Evolutionary conservation across 2,329 filamentous ascomycete species (phyloP), one percentile per base, ranked within the genome.

Genomic region (Coniochaeta sp.): DNA sequence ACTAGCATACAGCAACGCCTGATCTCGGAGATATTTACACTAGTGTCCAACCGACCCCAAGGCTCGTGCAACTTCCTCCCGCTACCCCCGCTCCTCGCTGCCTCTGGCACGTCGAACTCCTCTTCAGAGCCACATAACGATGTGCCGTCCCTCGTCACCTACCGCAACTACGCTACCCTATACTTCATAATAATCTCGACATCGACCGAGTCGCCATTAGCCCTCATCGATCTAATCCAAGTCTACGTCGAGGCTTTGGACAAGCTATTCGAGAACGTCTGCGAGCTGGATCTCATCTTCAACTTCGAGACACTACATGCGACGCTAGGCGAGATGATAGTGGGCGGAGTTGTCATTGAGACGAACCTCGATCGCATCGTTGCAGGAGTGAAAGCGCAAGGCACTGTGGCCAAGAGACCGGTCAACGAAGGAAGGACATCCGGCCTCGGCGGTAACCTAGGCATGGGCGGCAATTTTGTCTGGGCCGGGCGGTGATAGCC

Each of bases 171-270:
- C 72, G 95, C 95, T 11, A 99, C 95, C 0, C 89, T 99, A 63
- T 98, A 96, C 78, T 99, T 99, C 79, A 99, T 99, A 75, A 81
- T 99, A 72, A 99, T 99, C 70, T 95, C 89, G 38, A 99, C 96
- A 5, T 91, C 92, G 6, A 97, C 95, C 62, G 95, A 99, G 76
- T 96, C 91, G 1, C 95, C 95, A 0, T 88, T 99, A 3, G 95
- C 95, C 0, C 83, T 99, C 26, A 92, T 99, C 63, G 95, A 99
- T 74, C 79, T 99, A 59, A 98, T 99, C 65, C 95, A 99, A 76
- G 95, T 99, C 62, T 99, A 97, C 69, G 95, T 99, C 64, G 95
- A 99, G 76, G 88, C 93, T 0, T 83, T 99, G 38, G 95, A 99
- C 74, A 87, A 91, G 65, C 81, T 99, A 44, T 99, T 99, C 72